A percentile compares a stretch with the other conserved stretches of the same genome.
Evolutionary conservation across 2,329 filamentous ascomycete genomes (phyloP).

Genomic region (Colletotrichum truncatum): DNA sequence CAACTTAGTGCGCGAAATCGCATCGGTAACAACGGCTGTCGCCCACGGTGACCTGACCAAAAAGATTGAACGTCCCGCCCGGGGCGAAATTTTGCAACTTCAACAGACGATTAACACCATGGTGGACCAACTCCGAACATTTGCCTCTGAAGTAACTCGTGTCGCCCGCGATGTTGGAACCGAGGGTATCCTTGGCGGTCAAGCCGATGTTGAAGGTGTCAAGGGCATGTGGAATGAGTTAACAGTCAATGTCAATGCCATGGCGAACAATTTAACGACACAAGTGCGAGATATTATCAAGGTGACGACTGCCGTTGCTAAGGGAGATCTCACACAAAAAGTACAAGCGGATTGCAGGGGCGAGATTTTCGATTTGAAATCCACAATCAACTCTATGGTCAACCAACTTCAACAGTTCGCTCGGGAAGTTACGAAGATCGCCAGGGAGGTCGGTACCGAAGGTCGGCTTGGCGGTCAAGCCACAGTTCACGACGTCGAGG

Average conservation of each 20-base stretch:
- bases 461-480: constrained; percentile 94
- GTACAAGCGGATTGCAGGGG: constrained; percentile 92
- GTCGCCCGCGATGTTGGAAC: constrained; percentile 87
- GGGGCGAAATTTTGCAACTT: constrained; percentile 83
- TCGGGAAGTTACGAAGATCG: constrained; percentile 95
- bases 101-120: constrained; percentile 91
- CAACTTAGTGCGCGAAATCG: constrained; percentile 77
- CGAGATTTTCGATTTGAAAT: constrained; percentile 94
- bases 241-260: constrained; percentile 86
- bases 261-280: constrained; percentile 87
- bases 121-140: constrained; percentile 86
- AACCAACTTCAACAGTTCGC: constrained; percentile 97
- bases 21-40: constrained; percentile 84
- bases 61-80: constrained; percentile 83
- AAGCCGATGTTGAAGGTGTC: constrained; percentile 84
- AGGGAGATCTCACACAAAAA: constrained; percentile 94
- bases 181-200: constrained; percentile 83
- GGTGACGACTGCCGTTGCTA: constrained; percentile 76
- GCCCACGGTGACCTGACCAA: constrained; percentile 85
- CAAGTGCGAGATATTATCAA: constrained; percentile 95
- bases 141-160: constrained; percentile 84
- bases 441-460: constrained; percentile 95
- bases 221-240: constrained; percentile 91
- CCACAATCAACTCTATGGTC: constrained; percentile 99
- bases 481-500: constrained; percentile 94